These are phyloP conservation scores for Niveomyces coronatus DNA, from an alignment of 2,329 filamentous ascomycete species.

Conservation along the genomic window DNA sequence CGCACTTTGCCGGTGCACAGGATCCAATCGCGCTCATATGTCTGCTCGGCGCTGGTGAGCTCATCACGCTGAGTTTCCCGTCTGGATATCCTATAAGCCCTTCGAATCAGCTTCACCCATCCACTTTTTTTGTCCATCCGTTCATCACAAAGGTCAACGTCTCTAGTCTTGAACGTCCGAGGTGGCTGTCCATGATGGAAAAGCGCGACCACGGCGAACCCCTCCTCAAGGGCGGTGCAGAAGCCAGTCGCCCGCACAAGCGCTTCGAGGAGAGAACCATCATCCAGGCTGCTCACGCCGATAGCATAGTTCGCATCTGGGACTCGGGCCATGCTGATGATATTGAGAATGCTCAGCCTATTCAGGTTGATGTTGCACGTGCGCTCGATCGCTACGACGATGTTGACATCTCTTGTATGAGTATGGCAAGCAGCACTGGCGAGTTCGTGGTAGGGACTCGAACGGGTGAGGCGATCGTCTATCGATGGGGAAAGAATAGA, in stretches of 20 bases:
- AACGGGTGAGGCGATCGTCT: constrained; percentile 77
- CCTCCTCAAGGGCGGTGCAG: constrained; percentile 69
- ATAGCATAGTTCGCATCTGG: constrained; percentile 87
- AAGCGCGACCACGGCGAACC: constrained; percentile 67
- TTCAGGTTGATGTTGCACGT: constrained; percentile 80
- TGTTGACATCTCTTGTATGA: constrained; percentile 68
- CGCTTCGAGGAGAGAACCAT: constrained; percentile 77
- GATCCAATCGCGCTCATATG: constrained; percentile 81
- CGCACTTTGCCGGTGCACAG: constrained; percentile 78
- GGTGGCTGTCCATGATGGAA: constrained; percentile 89
- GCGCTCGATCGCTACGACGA: constrained; percentile 71
- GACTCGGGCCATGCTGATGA: constrained; percentile 87
- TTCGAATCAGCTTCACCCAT: constrained; percentile 86
- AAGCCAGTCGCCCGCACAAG: constrained; percentile 58
- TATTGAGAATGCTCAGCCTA: constrained; percentile 70
- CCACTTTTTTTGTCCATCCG: constrained; percentile 78
- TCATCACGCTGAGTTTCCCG: constrained; percentile 85
- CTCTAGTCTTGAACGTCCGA: constrained; percentile 63
- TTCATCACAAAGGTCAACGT: constrained; percentile 68
- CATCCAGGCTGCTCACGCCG: constrained; percentile 77
- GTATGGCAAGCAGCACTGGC: constrained; percentile 67
- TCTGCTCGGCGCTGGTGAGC: constrained; percentile 73
- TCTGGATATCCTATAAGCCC: constrained; percentile 84
- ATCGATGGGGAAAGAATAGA: constrained; percentile 77
- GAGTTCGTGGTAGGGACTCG: constrained; percentile 76